Percentiles rank a stretch among this genome's conserved stretches.
Evolutionary conservation across 768 basidiomycete genomes (phyloP).

Genomic region (Tylopilus plumbeoviolaceoides): DNA sequence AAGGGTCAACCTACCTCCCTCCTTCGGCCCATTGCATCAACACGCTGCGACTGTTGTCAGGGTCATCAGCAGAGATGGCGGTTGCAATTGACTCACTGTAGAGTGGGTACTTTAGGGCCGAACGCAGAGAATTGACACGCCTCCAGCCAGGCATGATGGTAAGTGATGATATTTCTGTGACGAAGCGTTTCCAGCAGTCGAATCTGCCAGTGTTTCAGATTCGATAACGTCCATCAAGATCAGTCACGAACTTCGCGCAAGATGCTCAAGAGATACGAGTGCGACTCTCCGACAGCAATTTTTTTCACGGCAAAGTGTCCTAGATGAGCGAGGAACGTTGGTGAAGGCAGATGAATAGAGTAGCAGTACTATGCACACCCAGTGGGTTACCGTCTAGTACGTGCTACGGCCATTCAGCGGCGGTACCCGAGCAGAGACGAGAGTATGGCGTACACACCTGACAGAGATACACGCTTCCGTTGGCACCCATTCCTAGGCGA

Average conservation of each 20-base stretch:
- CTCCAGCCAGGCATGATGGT: conserved; percentile 96
- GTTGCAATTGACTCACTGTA: conserved; percentile 56
- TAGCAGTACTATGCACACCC: conserved; percentile 37
- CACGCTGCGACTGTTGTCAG: conserved; percentile 43
- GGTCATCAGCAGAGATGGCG: background rate
- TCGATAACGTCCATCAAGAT: background rate
- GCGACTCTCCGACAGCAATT: conserved; percentile 90
- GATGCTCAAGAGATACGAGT: conserved; percentile 78
- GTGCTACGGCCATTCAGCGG: conserved; percentile 46
- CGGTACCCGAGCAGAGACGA: background rate
- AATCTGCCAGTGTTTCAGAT: conserved; percentile 42
- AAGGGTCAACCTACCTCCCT: conserved; percentile 45
- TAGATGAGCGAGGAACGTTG: conserved; percentile 17
- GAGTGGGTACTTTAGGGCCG: conserved; percentile 81
- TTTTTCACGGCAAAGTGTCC: conserved; percentile 95
- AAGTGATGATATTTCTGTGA: conserved; percentile 92
- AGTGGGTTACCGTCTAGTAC: conserved; percentile 83
- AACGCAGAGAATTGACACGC: conserved; percentile 81
- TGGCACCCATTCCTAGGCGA: conserved; percentile 91
- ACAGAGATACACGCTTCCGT: conserved; percentile 86
- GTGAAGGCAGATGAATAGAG: conserved; percentile 1
- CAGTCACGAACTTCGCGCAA: conserved; percentile 59
- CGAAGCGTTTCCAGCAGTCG: conserved; percentile 80
- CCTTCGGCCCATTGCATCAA: conserved; percentile 95
- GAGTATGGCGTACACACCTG: conserved; percentile 47